Evolutionary conservation across 1,284 basidiomycete species (phyloP), one percentile per base, ranked within the genome.

Genomic region (Apiotrichum siamense): DNA sequence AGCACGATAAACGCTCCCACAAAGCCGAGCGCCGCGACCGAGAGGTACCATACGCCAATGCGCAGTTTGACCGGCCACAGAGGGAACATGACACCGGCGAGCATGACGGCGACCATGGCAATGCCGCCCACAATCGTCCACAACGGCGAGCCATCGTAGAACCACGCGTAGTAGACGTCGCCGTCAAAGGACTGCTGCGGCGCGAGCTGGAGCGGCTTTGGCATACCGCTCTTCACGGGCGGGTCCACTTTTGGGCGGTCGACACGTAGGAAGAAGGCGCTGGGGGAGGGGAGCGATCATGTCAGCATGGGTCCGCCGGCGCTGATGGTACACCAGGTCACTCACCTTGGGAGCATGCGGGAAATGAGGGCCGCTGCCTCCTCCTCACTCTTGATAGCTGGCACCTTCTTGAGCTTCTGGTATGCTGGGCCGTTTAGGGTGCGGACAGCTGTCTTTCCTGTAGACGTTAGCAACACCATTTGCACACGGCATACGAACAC

Each of bases 21-120:
- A 58, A 98, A 79, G 24, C 88, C 88, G 25, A 99, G 79, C 64
- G 92, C 85, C 32, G 77, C 88, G 52, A 97, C 85, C 59, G 85
- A 88, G 59, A 98, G 78, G 73, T 98, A 98, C 87, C 89, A 97
- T 47, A 96, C 94, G 35, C 94, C 94, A 37, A 94, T 78, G n/a
- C 94, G 80, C 80, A 98, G 83, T 62, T 83, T 84, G 39, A 85
- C 83, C 3, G 94, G 94, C 94, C 96, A 98, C 15, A 98, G 81
- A 1, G 94, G 94, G 82, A 97, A 99, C 91, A 99, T 97, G 69
- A 97, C 94, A 2, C 88, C 93, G 1, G 88, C 93, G 39, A 99
- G 84, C 79, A 98, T 91, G 66, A 97, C 78, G 27, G 80, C 83
- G 49, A 98, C 91, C 88, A 99, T 93, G 29, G 84, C 84, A 21